These are phyloP conservation scores for Prunus mume DNA, from an alignment of 306 rosid genomes.

Conservation along the genomic window DNA sequence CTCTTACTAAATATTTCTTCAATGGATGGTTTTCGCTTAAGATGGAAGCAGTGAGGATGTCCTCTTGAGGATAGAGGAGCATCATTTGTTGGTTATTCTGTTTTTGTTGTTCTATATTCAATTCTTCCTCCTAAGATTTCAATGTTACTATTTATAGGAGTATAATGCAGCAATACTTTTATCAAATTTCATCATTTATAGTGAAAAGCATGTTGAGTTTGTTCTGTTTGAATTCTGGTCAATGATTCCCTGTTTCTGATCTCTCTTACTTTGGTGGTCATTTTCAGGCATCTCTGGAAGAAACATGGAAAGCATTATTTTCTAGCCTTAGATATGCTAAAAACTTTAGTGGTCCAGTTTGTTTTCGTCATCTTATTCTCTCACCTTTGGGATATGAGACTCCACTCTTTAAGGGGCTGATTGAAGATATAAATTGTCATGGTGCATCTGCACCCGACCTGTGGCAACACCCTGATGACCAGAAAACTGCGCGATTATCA, in stretches of 20 bases:
- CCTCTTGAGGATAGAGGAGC: background rate
- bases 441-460: conserved; percentile 72
- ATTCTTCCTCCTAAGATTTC: background rate
- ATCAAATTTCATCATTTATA: background rate
- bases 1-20: background rate
- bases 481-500: conserved; percentile 76
- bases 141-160: background rate
- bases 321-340: conserved; percentile 81
- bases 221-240: background rate
- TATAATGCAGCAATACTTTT: background rate
- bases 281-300: conserved; percentile 79
- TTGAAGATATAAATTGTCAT: conserved; percentile 54
- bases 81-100: background rate
- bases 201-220: background rate
- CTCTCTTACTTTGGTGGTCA: conserved; percentile 21
- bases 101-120: background rate
- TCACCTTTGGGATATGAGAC: conserved; percentile 93
- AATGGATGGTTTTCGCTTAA: background rate
- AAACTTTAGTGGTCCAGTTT: conserved; percentile 73
- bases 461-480: conserved; percentile 64
- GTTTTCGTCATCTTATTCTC: conserved; percentile 84
- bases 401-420: conserved; percentile 74
- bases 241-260: conserved; percentile 10
- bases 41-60: background rate
- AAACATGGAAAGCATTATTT: conserved; percentile 86